phyloP scores from a whole-genome alignment of 139 green algal genomes.

The Edaphochlamys debaryana region DNA sequence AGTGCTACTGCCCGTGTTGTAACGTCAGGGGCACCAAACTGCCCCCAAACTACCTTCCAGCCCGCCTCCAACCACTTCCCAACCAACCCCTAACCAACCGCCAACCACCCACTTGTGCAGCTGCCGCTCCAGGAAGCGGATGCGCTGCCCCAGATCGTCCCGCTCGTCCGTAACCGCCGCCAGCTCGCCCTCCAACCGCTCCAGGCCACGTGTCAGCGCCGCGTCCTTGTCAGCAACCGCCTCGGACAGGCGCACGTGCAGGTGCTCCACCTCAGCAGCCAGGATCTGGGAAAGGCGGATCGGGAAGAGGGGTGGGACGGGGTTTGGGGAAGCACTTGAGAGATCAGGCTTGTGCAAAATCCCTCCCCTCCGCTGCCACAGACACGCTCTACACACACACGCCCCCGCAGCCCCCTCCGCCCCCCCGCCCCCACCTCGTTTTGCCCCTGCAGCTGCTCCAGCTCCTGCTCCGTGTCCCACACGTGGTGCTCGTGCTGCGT shows the following conservation, averaged over 20 bases:
- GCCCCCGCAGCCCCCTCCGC: too few relatives aligned
- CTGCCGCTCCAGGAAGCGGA: conserved; percentile 65
- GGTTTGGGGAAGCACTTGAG: not conserved
- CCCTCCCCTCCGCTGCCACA: too few relatives aligned
- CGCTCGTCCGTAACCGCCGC: conserved; percentile 55
- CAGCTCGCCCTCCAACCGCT: conserved; percentile 50
- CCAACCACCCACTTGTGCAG: conserved; percentile 42
- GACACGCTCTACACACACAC: too few relatives aligned
- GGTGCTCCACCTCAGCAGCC: conserved; percentile 48
- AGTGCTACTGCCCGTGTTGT: too few relatives aligned
- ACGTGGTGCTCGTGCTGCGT: conserved; percentile 31
- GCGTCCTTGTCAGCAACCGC: conserved; percentile 34
- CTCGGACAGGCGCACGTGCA: conserved; percentile 26
- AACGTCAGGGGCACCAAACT: too few relatives aligned
- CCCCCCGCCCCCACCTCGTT: conserved; percentile 17
- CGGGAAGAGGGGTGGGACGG: too few relatives aligned
- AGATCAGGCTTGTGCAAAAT: conserved; percentile 1
- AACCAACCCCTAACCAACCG: too few relatives aligned
- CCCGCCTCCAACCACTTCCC: too few relatives aligned
- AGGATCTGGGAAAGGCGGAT: conserved; percentile 24
- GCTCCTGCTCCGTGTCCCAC: conserved; percentile 43
- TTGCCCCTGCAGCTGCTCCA: conserved; percentile 32
- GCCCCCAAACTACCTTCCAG: too few relatives aligned
- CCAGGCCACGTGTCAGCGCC: conserved; percentile 31
- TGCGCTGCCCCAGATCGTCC: conserved; percentile 58